Conservation (phyloP, 148 eudicot genomes). For the Pouteria glomerata region DNA sequence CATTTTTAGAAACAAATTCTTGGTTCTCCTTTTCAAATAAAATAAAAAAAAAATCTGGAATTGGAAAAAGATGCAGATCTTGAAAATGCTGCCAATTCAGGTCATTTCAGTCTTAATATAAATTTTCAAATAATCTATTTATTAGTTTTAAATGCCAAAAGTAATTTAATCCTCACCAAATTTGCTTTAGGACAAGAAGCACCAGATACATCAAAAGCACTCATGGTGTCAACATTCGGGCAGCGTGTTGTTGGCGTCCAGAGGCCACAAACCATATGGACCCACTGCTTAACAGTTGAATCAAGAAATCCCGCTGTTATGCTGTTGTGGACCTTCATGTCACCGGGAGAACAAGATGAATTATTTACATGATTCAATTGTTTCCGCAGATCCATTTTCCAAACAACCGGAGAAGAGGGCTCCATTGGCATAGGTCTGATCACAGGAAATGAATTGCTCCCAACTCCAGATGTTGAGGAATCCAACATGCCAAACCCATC, state of each 20-base stretch:
- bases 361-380: slow-evolving; percentile 4
- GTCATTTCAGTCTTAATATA: neutral
- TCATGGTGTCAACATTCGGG: slow-evolving; percentile 58
- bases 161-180: slow-evolving; percentile 25
- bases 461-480: slow-evolving; percentile 1
- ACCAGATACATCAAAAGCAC: slow-evolving; percentile 56
- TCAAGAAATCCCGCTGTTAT: slow-evolving; percentile 43
- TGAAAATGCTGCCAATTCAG: neutral
- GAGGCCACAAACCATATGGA: slow-evolving; percentile 62
- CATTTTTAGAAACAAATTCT: neutral
- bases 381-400: slow-evolving; percentile 23
- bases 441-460: slow-evolving; percentile 4
- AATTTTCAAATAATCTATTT: no score
- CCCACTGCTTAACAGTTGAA: slow-evolving; percentile 54
- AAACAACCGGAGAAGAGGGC: slow-evolving; percentile 15
- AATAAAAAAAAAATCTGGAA: neutral
- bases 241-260: slow-evolving; percentile 63
- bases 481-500: slow-evolving; percentile 17
- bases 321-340: slow-evolving; percentile 36
- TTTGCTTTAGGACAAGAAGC: slow-evolving; percentile 33
- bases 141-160: neutral
- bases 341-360: slow-evolving; percentile 16
- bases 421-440: slow-evolving; percentile 4
- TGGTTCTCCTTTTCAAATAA: neutral
- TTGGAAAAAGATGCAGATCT: neutral